A percentile compares a stretch with the other conserved stretches of the same genome.
phyloP scores from a whole-genome alignment of 2,329 filamentous ascomycete species.

The Lasiodiplodia theobromae region DNA sequence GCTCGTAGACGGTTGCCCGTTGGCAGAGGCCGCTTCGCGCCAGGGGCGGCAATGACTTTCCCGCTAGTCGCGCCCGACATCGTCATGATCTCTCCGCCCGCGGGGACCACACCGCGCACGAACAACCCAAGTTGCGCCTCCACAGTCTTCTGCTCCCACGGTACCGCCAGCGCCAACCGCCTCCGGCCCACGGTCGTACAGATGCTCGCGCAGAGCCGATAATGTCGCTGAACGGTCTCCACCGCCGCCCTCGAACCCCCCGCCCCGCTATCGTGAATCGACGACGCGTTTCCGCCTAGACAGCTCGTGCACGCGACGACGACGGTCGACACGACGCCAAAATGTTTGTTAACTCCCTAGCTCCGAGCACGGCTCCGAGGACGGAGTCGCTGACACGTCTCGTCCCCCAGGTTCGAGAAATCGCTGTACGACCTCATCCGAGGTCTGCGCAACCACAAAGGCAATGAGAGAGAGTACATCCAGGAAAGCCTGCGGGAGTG shows the following conservation, averaged over 20 bases:
- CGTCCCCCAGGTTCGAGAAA: conserved; percentile 86
- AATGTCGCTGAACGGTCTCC: conserved; percentile 24
- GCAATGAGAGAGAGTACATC: conserved; percentile 93
- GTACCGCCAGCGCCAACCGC: neutral
- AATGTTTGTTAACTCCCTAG: conserved; percentile 3
- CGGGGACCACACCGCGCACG: conserved; percentile 25
- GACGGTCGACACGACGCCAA: conserved; percentile 1
- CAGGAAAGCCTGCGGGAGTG: conserved; percentile 95
- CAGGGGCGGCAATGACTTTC: conserved; percentile 1
- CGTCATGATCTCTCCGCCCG: conserved; percentile 25
- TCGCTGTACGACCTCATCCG: conserved; percentile 98
- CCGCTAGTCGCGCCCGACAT: conserved; percentile 8
- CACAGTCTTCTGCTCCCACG: neutral
- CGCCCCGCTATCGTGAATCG: conserved; percentile 24
- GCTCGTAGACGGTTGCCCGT: neutral
- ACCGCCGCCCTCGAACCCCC: conserved; percentile 22
- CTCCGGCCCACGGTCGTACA: neutral
- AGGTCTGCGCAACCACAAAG: conserved; percentile 93
- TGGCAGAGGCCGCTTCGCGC: neutral
- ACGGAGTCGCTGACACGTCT: conserved; percentile 8
- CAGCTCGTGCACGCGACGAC: conserved; percentile 2
- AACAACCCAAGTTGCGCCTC: conserved; percentile 11
- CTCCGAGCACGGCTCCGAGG: neutral
- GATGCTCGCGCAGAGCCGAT: conserved; percentile 23
- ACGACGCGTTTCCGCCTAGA: conserved; percentile 20